Evolutionary conservation across 352 stramenopile genomes (phyloP), one percentile per base, ranked within the genome.

Genomic region (Globisporangium spiculum): DNA sequence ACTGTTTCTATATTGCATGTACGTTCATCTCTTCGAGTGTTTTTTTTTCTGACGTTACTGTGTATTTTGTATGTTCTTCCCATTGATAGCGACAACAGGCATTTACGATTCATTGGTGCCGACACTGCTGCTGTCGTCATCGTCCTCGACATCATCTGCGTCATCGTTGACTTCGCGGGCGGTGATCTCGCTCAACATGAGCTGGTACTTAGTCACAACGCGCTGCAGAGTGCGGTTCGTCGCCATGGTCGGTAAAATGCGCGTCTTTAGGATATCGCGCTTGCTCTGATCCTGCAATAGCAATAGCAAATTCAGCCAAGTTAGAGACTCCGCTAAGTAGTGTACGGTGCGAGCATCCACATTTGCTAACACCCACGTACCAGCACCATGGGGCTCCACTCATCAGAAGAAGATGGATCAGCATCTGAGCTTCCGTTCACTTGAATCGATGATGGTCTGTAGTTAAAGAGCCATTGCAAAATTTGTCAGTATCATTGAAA

Each of bases 131-230:
- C 55, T 59, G 7, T 64, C 52, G 9, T 55, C 27, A 1, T 48
- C 34, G 10, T 18, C 16, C 14, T 30, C 44, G 18, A 9, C 18
- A 52, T 34, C 59, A 7, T 30, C 44, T n/a, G 32, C 32, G 32
- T 46, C 59, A 9, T 53, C 59, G 16, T 78, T 71, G 34, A 73
- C 75, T 46, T 90, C 79, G 34, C 77, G 77, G 0, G 70, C 59
- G 9, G 82, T 76, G 44, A 91, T 91, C 56, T 95, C 87, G 56
- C 81, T 84, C 50, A 94, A 68, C 82, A 94, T 92, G 22, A 93
- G 73, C 67, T 94, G 82, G 65, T 90, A 96, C 71, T 94, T 94
- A 36, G 81, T 81, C 46, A 93, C 86, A 14, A 96, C 79, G 24
- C 86, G 89, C 71, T 96, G 89, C 16, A 96, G 76, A 57, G 84